phyloP scores from a whole-genome alignment of 2,329 filamentous ascomycete species.

The Colletotrichum tamarilloi region DNA sequence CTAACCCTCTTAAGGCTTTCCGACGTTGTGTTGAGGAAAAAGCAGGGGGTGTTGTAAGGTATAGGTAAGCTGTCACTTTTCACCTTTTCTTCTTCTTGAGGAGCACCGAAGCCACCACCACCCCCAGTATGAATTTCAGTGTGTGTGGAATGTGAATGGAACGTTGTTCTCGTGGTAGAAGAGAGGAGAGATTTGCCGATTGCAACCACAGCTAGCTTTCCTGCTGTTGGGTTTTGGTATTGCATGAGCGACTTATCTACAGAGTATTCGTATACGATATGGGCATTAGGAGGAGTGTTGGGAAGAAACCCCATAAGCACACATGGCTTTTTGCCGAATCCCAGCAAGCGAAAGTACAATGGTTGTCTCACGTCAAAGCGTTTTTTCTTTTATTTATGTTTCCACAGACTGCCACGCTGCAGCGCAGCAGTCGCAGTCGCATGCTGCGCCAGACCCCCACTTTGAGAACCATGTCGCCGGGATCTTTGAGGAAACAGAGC shows the following conservation, averaged over 20 bases:
- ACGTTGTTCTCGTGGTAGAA: conserved; percentile 8
- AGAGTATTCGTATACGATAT: too few relatives aligned
- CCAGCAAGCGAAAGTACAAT: not conserved
- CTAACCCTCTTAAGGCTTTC: conserved; percentile 14
- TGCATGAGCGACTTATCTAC: too few relatives aligned
- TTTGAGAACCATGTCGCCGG: conserved; percentile 1
- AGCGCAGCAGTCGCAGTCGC: not conserved
- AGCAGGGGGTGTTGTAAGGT: not conserved
- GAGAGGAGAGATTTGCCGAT: conserved; percentile 8
- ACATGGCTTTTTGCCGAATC: not conserved
- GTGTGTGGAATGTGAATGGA: conserved; percentile 8
- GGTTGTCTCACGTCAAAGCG: not conserved
- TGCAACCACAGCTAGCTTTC: not conserved
- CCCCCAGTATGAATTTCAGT: not conserved
- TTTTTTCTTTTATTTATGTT: not conserved
- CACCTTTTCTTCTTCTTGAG: conserved; percentile 12
- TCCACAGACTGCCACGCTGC: not conserved
- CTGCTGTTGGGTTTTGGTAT: not conserved
- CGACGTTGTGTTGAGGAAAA: conserved; percentile 1
- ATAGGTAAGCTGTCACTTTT: conserved; percentile 26
- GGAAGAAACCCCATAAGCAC: not conserved
- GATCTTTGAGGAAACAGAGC: not conserved
- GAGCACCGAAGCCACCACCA: not conserved
- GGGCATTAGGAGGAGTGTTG: not conserved
- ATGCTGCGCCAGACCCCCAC: not conserved